Conservation (phyloP, 192 early-diverging fungal genomes). For the Dissophora globulifera region DNA sequence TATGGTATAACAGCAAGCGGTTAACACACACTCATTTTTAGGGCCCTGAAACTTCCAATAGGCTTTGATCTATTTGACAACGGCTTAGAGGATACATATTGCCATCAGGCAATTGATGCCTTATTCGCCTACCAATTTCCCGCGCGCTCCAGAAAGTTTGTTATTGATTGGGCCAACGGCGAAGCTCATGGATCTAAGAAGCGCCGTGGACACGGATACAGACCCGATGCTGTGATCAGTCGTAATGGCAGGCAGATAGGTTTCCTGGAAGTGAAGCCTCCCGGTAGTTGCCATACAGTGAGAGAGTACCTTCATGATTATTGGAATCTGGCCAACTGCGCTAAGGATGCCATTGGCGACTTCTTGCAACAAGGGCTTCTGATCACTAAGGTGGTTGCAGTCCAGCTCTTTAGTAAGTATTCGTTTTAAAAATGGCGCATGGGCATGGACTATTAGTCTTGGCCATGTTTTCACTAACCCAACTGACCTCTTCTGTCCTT, state of each 20-base stretch:
- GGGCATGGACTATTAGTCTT: not conserved
- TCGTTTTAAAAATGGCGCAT: not conserved
- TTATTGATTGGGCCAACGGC: conserved; percentile 18
- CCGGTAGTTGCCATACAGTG: not conserved
- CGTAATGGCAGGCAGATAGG: not conserved
- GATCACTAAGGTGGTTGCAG: conserved; percentile 1
- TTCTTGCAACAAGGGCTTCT: not conserved
- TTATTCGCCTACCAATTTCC: conserved; percentile 19
- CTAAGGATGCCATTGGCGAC: conserved; percentile 11
- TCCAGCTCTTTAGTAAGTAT: conserved; percentile 20
- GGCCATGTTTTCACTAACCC: too few species aligned
- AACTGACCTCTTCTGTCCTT: too few species aligned
- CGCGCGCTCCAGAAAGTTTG: not conserved
- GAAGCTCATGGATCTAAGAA: conserved; percentile 13
- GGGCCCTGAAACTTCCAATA: conserved; percentile 7
- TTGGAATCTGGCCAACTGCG: conserved; percentile 13
- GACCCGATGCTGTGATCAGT: conserved; percentile 24
- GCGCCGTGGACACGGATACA: conserved; percentile 7
- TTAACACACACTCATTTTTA: too few species aligned
- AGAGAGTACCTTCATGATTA: not conserved
- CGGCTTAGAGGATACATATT: conserved; percentile 23
- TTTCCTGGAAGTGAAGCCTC: conserved; percentile 23
- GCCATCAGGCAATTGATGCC: conserved; percentile 15
- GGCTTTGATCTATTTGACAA: conserved; percentile 4
- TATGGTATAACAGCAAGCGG: too few species aligned